Percentiles rank a stretch among this genome's conserved stretches.
Evolutionary conservation across 345 rosid genomes (phyloP).

Genomic region (Stellera chamaejasme): DNA sequence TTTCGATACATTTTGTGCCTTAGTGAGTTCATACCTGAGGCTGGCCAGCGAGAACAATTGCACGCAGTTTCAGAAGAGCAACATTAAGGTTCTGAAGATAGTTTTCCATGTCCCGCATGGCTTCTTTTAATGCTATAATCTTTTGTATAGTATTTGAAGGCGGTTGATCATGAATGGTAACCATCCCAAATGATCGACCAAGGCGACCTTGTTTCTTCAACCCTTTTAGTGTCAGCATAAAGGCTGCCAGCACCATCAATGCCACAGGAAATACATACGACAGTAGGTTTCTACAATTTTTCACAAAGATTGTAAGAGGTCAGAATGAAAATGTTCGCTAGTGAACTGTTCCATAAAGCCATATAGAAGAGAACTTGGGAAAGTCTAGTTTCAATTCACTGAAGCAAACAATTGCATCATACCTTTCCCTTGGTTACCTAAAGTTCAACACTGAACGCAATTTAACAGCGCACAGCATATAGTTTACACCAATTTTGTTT

Average conservation of each 20-base stretch:
- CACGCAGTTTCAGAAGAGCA: conserved; percentile 61
- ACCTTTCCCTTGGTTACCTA: too few relatives aligned
- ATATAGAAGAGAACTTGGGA: too few relatives aligned
- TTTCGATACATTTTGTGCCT: not conserved
- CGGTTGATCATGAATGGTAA: conserved; percentile 87
- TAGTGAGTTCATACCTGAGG: conserved; percentile 66
- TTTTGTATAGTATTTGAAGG: conserved; percentile 95
- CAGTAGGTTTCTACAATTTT: conserved; percentile 55
- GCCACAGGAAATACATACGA: conserved; percentile 54
- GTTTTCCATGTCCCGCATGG: conserved; percentile 78
- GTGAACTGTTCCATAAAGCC: too few relatives aligned
- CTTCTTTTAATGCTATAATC: conserved; percentile 87
- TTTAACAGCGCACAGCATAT: too few relatives aligned
- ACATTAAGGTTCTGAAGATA: conserved; percentile 85
- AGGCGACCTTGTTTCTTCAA: conserved; percentile 90
- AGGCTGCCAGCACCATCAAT: conserved; percentile 55
- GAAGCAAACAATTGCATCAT: too few relatives aligned
- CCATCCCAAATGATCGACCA: conserved; percentile 77
- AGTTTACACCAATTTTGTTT: too few relatives aligned
- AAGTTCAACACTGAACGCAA: too few relatives aligned
- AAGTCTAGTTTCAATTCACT: too few relatives aligned
- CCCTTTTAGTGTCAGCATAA: conserved; percentile 81
- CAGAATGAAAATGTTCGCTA: too few relatives aligned
- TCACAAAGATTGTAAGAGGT: not conserved
- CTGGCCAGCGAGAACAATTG: conserved; percentile 77